Evolutionary conservation across 352 stramenopile species (phyloP).

Genomic region (Globisporangium okanoganense): DNA sequence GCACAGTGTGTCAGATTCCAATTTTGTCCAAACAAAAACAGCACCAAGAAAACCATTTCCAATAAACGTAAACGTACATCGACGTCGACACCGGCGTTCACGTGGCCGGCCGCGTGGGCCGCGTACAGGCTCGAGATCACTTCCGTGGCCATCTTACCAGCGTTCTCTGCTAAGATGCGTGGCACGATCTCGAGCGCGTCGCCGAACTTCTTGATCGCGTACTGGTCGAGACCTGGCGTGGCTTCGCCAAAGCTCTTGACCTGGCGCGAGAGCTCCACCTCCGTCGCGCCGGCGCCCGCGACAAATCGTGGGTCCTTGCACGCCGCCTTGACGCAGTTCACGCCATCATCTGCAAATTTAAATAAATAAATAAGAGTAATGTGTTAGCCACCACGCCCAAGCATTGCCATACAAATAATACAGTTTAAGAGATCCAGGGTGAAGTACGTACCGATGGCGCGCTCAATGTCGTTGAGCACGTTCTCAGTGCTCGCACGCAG

Average conservation of each 20-base stretch:
- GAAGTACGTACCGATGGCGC: constrained; percentile 82
- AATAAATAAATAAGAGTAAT: neutral
- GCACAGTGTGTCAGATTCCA: constrained; percentile 19
- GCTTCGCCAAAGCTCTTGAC: constrained; percentile 94
- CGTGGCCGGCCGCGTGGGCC: constrained; percentile 92
- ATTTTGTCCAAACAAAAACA: neutral
- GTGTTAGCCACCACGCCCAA: neutral
- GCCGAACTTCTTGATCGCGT: constrained; percentile 99
- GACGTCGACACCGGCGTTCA: constrained; percentile 93
- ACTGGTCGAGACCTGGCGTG: constrained; percentile 98
- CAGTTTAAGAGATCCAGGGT: no score
- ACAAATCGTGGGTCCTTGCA: constrained; percentile 95
- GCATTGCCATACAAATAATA: no score
- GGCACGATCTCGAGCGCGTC: constrained; percentile 98
- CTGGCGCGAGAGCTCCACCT: constrained; percentile 95
- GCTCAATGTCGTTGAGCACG: constrained; percentile 97
- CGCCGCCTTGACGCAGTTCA: constrained; percentile 95
- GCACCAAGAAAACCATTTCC: no score
- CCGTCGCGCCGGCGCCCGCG: constrained; percentile 92
- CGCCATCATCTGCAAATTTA: constrained; percentile 88
- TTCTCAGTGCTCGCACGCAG: constrained; percentile 93
- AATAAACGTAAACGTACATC: constrained; percentile 48
- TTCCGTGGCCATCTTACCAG: constrained; percentile 92
- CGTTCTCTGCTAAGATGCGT: constrained; percentile 97
- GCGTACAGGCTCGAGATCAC: constrained; percentile 94